Conservation (phyloP, 306 rosid species). For the Delonix regia region DNA sequence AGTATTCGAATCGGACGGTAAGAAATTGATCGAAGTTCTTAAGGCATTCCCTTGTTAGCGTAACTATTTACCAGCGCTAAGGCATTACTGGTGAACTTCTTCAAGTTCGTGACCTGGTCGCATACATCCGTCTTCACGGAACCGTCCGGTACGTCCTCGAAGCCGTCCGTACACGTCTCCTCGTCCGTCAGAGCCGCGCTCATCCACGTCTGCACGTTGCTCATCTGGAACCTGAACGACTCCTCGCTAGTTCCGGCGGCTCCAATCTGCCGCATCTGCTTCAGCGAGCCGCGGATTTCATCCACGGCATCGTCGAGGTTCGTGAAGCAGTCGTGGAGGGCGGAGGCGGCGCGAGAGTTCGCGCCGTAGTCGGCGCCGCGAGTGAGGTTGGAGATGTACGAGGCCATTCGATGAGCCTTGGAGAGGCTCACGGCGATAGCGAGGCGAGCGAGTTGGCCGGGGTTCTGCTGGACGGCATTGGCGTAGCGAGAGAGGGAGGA, state of each 20-base stretch:
- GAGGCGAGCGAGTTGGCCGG: conserved; percentile 79
- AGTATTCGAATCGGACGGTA: conserved; percentile 30
- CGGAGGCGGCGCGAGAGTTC: conserved; percentile 55
- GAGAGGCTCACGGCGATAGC: conserved; percentile 75
- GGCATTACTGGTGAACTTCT: conserved; percentile 89
- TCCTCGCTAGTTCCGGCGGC: conserved; percentile 39
- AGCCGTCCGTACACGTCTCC: conserved; percentile 96
- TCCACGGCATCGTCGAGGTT: conserved; percentile 87
- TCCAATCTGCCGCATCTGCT: conserved; percentile 77
- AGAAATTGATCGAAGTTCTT: neutral
- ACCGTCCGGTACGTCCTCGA: conserved; percentile 64
- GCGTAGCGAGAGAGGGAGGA: conserved; percentile 83
- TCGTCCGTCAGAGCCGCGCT: conserved; percentile 95
- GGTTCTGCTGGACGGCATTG: conserved; percentile 66
- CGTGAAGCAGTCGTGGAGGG: conserved; percentile 81
- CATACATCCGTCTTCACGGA: conserved; percentile 63
- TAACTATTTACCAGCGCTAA: conserved; percentile 79
- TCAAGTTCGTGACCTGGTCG: conserved; percentile 50
- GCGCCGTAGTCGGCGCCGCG: conserved; percentile 61
- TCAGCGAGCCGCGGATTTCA: conserved; percentile 84
- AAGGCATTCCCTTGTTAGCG: conserved; percentile 58
- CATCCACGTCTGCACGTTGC: conserved; percentile 99
- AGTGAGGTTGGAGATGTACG: conserved; percentile 65
- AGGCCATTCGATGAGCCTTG: conserved; percentile 53
- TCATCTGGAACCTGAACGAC: conserved; percentile 82